Percentiles rank a stretch among this genome's conserved stretches.
phyloP scores from a whole-genome alignment of 1,139 yeast species.

The Tardiomyces digboiensis region DNA sequence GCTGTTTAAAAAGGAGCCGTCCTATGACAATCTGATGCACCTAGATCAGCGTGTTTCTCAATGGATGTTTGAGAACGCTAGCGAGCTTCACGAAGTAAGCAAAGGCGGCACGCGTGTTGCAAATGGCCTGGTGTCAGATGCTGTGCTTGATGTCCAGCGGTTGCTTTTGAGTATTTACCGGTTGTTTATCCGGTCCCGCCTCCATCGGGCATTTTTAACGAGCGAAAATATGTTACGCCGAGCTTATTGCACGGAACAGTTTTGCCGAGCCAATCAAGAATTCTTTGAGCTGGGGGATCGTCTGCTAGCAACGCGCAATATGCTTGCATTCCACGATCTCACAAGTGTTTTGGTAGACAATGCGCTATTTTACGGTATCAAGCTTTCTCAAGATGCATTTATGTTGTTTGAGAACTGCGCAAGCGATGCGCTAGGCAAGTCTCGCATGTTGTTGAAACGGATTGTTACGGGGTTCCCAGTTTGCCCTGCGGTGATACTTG shows the following conservation, averaged over 20 bases:
- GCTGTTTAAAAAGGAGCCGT: slow-evolving; percentile 6
- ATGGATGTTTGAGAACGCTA: not conserved
- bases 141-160: slow-evolving; percentile 8
- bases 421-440: not conserved
- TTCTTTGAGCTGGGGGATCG: not conserved
- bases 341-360: slow-evolving; percentile 12
- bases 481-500: not conserved
- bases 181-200: slow-evolving; percentile 11
- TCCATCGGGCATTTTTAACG: slow-evolving; percentile 9
- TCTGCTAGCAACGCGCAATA: slow-evolving; percentile 5
- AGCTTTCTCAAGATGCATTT: slow-evolving; percentile 1
- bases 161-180: slow-evolving; percentile 7
- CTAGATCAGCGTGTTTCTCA: slow-evolving; percentile 7
- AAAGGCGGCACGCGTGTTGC: not conserved
- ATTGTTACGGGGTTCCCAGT: not conserved
- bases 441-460: not conserved
- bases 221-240: slow-evolving; percentile 3
- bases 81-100: not conserved
- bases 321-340: slow-evolving; percentile 8
- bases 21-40: slow-evolving; percentile 6
- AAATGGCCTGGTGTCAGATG: not conserved
- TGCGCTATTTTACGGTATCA: slow-evolving; percentile 11
- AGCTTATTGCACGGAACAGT: slow-evolving; percentile 10
- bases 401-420: not conserved
- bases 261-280: not conserved